Percentiles rank a stretch among this genome's conserved stretches.
Evolutionary conservation across 78 protist species (phyloP).

Genomic region (Dictyostelium capitatum): DNA sequence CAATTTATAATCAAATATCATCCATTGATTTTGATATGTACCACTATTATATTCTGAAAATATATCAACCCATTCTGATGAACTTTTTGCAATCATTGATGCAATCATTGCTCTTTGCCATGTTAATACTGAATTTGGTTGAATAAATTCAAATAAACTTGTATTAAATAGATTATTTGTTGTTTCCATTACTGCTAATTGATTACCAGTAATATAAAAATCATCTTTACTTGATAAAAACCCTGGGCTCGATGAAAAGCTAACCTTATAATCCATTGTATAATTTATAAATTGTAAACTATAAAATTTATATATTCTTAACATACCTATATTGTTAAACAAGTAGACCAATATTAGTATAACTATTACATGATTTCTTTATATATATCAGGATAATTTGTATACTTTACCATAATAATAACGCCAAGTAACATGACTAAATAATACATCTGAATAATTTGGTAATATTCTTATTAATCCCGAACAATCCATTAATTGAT

Average conservation of each 20-base stretch:
- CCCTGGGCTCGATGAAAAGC: conserved; percentile 24
- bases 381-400: too few relatives aligned
- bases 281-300: neutral
- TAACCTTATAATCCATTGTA: neutral
- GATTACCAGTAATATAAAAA: conserved; percentile 38
- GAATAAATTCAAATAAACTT: conserved; percentile 40
- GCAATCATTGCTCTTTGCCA: conserved; percentile 88
- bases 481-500: conserved; percentile 33
- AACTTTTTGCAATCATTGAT: conserved; percentile 54
- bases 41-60: conserved; percentile 80
- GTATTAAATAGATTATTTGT: conserved; percentile 76
- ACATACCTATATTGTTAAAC: too few relatives aligned
- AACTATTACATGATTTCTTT: too few relatives aligned
- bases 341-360: too few relatives aligned
- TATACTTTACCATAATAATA: conserved; percentile 52
- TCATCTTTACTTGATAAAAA: conserved; percentile 36
- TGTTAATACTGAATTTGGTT: conserved; percentile 70
- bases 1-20: conserved; percentile 85
- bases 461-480: conserved; percentile 42
- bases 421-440: conserved; percentile 57
- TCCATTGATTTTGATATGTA: conserved; percentile 92
- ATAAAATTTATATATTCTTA: conserved; percentile 37
- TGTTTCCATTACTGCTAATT: conserved; percentile 70
- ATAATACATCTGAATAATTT: conserved; percentile 18
- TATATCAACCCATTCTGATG: conserved; percentile 71